Evolutionary conservation across 73 alveolate species (phyloP).

Genomic region (Paramecium sonneborni): DNA sequence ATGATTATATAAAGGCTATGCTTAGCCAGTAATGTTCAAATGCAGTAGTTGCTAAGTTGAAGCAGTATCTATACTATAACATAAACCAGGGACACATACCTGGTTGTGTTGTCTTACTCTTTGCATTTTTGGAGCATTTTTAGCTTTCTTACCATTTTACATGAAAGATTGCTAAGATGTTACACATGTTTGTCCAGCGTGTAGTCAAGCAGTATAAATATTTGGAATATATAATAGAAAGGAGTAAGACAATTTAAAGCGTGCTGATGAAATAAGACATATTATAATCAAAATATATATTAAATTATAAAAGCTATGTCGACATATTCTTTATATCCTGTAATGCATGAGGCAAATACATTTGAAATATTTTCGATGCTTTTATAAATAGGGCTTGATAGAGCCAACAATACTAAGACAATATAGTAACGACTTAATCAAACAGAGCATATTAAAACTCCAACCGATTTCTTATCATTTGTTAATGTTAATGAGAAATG

Average conservation of each 20-base stretch:
- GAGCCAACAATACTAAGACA: not conserved
- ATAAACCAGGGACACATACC: constrained; percentile 1
- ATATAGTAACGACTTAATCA: not conserved
- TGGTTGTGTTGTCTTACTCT: constrained; percentile 34
- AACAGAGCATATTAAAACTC: not conserved
- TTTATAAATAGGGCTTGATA: not conserved
- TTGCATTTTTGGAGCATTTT: constrained; percentile 1
- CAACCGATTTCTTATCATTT: constrained; percentile 7
- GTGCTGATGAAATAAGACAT: not conserved
- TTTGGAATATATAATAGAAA: not conserved
- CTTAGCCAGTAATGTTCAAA: not conserved
- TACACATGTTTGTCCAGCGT: not conserved
- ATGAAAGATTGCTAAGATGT: constrained; percentile 31
- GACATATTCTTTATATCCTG: not conserved
- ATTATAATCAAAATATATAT: not conserved
- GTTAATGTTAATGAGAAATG: constrained; percentile 22
- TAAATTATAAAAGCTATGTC: not conserved
- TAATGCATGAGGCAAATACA: constrained; percentile 14
- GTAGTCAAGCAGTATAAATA: not conserved
- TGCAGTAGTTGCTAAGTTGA: not conserved
- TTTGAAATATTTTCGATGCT: constrained; percentile 29
- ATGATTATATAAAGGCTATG: not conserved
- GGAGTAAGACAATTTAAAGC: constrained; percentile 38
- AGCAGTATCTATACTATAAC: not conserved
- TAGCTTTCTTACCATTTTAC: constrained; percentile 41